These are phyloP conservation scores for Stereocaulon alpinum DNA, from an alignment of 495 filamentous ascomycete genomes.

Conservation along the genomic window DNA sequence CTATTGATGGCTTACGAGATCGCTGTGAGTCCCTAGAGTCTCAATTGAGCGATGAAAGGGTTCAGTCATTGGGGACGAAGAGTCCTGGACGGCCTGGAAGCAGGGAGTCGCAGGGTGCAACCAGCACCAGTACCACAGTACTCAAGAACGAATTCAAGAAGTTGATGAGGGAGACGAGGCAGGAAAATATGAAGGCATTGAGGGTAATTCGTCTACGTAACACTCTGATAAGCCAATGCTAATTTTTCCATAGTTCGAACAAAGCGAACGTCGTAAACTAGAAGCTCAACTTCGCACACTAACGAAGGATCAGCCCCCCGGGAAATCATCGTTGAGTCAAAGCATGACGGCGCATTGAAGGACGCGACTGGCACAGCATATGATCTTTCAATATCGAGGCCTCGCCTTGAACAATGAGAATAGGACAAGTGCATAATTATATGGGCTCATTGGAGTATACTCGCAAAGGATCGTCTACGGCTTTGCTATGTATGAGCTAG, in stretches of 20 bases:
- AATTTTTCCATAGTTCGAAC: conserved; percentile 44
- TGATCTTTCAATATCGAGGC: not conserved
- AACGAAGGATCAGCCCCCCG: conserved; percentile 44
- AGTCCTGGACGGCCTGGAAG: conserved; percentile 39
- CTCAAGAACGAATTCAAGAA: conserved; percentile 78
- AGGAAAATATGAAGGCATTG: conserved; percentile 57
- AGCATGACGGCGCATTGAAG: conserved; percentile 38
- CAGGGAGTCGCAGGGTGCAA: conserved; percentile 33
- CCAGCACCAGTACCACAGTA: conserved; percentile 57
- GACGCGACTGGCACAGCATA: not conserved
- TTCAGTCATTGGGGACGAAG: conserved; percentile 56
- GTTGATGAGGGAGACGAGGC: conserved; percentile 77
- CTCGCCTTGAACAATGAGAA: not conserved
- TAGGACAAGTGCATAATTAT: not conserved
- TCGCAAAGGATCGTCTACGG: not conserved
- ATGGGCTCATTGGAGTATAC: not conserved
- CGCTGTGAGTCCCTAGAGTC: conserved; percentile 57
- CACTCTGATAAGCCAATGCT: not conserved
- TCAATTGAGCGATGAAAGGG: conserved; percentile 59
- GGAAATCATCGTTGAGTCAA: conserved; percentile 42
- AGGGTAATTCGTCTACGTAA: conserved; percentile 45
- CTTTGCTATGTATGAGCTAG: no score
- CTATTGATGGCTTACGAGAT: conserved; percentile 61
- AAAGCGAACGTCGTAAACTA: conserved; percentile 58
- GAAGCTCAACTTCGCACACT: conserved; percentile 49